A percentile compares a stretch with the other conserved stretches of the same genome.
Conservation (phyloP, 257 asterid genomes). For the Capsicum rhomboideum region DNA sequence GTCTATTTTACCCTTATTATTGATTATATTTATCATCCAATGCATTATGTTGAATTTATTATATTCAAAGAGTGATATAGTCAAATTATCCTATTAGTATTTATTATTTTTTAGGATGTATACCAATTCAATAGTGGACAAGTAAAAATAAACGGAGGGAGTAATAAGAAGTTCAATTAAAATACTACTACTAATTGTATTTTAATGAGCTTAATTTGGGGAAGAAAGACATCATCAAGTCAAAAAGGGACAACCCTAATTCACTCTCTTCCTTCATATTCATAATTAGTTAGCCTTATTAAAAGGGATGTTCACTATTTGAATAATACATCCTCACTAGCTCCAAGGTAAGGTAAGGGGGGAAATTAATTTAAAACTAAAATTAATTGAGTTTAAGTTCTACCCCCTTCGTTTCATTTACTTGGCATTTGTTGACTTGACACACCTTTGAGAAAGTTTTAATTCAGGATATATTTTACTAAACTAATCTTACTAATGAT, state of each 20-base stretch:
- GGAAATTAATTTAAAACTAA: neutral
- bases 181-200: neutral
- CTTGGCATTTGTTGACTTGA: too few relatives aligned
- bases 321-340: constrained; percentile 16
- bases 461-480: too few relatives aligned
- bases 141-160: too few relatives aligned
- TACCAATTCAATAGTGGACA: too few relatives aligned
- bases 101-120: too few relatives aligned
- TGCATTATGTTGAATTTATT: too few relatives aligned
- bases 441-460: too few relatives aligned
- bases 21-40: too few relatives aligned
- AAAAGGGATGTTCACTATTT: constrained; percentile 26
- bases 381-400: neutral
- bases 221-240: constrained; percentile 13
- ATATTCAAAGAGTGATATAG: too few relatives aligned
- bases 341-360: constrained; percentile 11
- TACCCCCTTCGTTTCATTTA: neutral
- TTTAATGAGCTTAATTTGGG: constrained; percentile 26
- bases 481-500: too few relatives aligned
- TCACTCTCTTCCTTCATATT: constrained; percentile 20
- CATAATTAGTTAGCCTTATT: constrained; percentile 27
- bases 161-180: neutral
- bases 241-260: constrained; percentile 20
- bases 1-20: too few relatives aligned
- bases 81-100: too few relatives aligned